Base-by-base conservation (phyloP, 495 filamentous ascomycete species). In the Tuber borchii region DNA sequence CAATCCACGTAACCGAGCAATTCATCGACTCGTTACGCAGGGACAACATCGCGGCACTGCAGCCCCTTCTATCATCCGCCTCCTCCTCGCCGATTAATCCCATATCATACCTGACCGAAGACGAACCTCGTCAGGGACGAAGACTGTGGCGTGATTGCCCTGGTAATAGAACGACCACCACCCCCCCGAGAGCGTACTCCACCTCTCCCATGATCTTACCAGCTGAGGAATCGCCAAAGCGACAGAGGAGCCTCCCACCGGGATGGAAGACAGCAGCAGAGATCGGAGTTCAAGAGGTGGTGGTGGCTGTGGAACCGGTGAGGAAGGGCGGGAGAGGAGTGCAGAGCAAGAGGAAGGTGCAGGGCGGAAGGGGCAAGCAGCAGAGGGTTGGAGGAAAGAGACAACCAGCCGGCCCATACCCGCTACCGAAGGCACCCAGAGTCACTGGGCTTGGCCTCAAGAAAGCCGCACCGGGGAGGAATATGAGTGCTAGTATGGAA, bases 401-500 rank as follows among this genome's bases (percentile, higher is more conserved):
- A 42, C 78, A 79, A 70, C 45, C 51, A 31, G 65, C 70, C 14
- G 78, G 78, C 73, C 76, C 76, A 65, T 65, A 65, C 56, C 56
- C 56, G 3, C 56, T 7, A 14, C 56, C 26, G 14, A 65, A 65
- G 56, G 56, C 56, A 17, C 56, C 56, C 14, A 65, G 56, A 65
- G n/a, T 34, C 56, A 65, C 56, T 1, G 56, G 56, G 26, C 56
- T 65, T 31, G 56, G 26, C 56, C 56, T 65, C 56, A 65, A 65
- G 56, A 65, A 26, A 34, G 56, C 34, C 46, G 22, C 46, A 2
- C 39, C 40, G 9, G 34, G 22, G 20, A 78, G 75, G 72, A 77
- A 82, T 74, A 74, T 82, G 77, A 78, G 80, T n/a, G 73, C 80
- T 72, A 82, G 81, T 71, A 82, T 82, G 81, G 81, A 82, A 73